These are phyloP conservation scores for Diplotaxis tenuifolia DNA, from an alignment of 345 rosid species.

Conservation along the genomic window DNA sequence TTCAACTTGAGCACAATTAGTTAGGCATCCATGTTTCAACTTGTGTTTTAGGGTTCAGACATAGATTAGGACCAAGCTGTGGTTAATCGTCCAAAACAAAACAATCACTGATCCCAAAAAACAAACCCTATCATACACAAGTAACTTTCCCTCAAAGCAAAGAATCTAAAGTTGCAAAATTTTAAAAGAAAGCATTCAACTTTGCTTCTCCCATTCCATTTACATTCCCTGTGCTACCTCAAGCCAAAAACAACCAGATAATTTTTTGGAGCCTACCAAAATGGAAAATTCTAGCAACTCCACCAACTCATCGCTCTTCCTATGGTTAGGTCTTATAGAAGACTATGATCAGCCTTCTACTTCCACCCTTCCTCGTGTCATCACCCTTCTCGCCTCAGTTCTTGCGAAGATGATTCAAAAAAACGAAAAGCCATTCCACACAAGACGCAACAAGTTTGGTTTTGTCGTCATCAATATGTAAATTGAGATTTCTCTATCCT, in stretches of 20 bases:
- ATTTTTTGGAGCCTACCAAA: neutral
- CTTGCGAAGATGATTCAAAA: conserved; percentile 20
- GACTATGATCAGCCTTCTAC: conserved; percentile 10
- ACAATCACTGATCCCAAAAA: neutral
- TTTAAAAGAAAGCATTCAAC: conserved; percentile 21
- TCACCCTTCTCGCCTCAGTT: neutral
- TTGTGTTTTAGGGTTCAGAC: neutral
- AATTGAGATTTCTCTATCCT: neutral
- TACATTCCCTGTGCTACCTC: neutral
- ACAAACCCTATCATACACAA: conserved; percentile 1
- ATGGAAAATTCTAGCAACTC: conserved; percentile 32
- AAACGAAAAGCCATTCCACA: conserved; percentile 11
- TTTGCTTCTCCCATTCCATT: conserved; percentile 23
- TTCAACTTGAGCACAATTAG: too few relatives aligned
- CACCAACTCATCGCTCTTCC: conserved; percentile 23
- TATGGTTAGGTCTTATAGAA: conserved; percentile 33
- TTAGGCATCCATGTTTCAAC: neutral
- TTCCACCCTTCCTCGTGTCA: neutral
- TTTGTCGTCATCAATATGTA: neutral
- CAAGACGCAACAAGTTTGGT: conserved; percentile 29
- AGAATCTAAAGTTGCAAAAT: conserved; percentile 29
- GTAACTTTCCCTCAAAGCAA: conserved; percentile 35
- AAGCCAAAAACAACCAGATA: neutral
- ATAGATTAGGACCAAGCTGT: neutral
- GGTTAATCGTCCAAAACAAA: conserved; percentile 4